Conservation (phyloP, 2,329 filamentous ascomycete species). For the Venturiaceae sp. region DNA sequence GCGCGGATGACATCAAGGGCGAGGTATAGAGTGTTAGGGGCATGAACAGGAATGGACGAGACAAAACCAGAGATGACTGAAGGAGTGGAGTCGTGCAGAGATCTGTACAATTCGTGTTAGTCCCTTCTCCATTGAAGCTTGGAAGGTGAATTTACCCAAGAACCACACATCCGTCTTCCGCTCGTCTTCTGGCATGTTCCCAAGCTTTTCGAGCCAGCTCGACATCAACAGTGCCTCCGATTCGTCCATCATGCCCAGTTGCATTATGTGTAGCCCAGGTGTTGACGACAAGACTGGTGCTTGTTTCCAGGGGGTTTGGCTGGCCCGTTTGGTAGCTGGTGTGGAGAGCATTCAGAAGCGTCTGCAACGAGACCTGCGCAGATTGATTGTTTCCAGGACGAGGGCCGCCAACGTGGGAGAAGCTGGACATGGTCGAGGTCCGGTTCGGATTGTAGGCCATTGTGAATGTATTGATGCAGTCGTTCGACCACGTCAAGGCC, state of each 20-base stretch:
- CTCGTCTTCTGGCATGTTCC: conserved; percentile 91
- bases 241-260: conserved; percentile 55
- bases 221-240: conserved; percentile 70
- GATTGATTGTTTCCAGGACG: conserved; percentile 55
- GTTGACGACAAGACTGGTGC: conserved; percentile 87
- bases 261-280: conserved; percentile 81
- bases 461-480: conserved; percentile 29
- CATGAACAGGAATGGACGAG: conserved; percentile 65
- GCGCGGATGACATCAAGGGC: conserved; percentile 74
- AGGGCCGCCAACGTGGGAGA: conserved; percentile 47
- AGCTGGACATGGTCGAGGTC: conserved; percentile 50
- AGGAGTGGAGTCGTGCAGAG: conserved; percentile 79
- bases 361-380: conserved; percentile 82
- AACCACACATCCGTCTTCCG: conserved; percentile 90
- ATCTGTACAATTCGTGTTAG: conserved; percentile 40
- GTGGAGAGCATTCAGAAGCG: conserved; percentile 84
- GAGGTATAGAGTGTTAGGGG: conserved; percentile 66
- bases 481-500: conserved; percentile 17
- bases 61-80: conserved; percentile 77
- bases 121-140: conserved; percentile 1
- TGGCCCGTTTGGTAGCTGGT: conserved; percentile 74
- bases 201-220: conserved; percentile 74
- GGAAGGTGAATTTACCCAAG: conserved; percentile 54
- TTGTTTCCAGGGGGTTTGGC: conserved; percentile 80
- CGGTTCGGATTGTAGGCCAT: conserved; percentile 42